phyloP scores from a whole-genome alignment of 192 early-diverging fungal genomes.

The Chytriomyces hyalinus region DNA sequence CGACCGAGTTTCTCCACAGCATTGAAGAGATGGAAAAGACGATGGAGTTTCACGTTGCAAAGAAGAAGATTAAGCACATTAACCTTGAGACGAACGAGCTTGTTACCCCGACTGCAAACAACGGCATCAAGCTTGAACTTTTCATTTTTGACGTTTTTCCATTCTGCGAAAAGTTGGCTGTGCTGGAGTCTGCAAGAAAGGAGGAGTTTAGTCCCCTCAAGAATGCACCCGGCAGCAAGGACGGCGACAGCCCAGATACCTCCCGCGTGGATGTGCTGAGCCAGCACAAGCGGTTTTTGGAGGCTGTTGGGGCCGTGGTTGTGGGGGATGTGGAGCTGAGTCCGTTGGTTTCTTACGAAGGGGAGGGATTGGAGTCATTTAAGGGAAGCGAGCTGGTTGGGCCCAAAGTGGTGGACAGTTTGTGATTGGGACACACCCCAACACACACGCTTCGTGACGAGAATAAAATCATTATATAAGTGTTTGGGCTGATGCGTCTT shows the following conservation, averaged over 20 bases:
- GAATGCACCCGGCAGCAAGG: conserved; percentile 88
- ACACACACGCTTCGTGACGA: no score
- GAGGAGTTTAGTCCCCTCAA: conserved; percentile 99
- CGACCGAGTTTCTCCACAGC: conserved; percentile 84
- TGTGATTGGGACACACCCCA: neutral
- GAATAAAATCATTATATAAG: no score
- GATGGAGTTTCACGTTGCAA: conserved; percentile 95
- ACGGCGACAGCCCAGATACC: conserved; percentile 90
- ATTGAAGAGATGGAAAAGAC: conserved; percentile 81
- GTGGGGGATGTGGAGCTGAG: conserved; percentile 82
- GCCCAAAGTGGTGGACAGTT: conserved; percentile 1
- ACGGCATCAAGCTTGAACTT: conserved; percentile 98
- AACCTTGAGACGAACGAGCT: conserved; percentile 76
- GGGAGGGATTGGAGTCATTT: conserved; percentile 87
- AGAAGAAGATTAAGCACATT: conserved; percentile 96
- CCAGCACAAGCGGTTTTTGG: conserved; percentile 87
- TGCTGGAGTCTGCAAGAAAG: conserved; percentile 87
- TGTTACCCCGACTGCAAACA: conserved; percentile 76
- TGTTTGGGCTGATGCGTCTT: no score
- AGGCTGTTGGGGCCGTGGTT: conserved; percentile 83
- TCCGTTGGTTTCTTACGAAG: conserved; percentile 87
- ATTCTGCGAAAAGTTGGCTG: conserved; percentile 83
- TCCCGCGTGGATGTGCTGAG: conserved; percentile 84
- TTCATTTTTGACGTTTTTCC: conserved; percentile 99
- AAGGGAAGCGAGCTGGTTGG: conserved; percentile 48